Percentiles rank a stretch among this genome's conserved stretches.
Conservation (phyloP, 139 green algal genomes). For the Ettlia oleoabundans region DNA sequence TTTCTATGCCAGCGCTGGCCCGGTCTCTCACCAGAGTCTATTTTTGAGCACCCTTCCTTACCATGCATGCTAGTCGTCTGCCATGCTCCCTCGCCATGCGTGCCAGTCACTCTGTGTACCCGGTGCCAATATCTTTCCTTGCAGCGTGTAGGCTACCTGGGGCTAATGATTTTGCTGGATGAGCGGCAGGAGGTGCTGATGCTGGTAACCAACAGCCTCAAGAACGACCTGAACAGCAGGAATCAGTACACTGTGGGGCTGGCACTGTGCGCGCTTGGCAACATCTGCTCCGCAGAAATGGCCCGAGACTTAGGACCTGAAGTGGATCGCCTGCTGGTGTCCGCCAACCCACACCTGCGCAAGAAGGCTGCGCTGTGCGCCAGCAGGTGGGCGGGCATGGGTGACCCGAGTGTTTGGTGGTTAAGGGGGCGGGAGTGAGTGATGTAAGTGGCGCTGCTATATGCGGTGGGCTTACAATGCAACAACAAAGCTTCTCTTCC, state of each 20-base stretch:
- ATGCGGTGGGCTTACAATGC: too few relatives aligned
- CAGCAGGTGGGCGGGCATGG: slow-evolving; percentile 56
- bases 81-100: not conserved
- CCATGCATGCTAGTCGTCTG: too few relatives aligned
- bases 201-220: slow-evolving; percentile 99
- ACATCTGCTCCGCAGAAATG: slow-evolving; percentile 98
- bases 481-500: too few relatives aligned
- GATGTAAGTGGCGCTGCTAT: too few relatives aligned
- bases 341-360: slow-evolving; percentile 83
- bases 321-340: slow-evolving; percentile 86
- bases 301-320: slow-evolving; percentile 94
- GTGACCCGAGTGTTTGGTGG: not conserved
- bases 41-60: too few relatives aligned
- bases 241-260: slow-evolving; percentile 93
- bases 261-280: slow-evolving; percentile 93
- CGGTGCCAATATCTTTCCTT: too few relatives aligned
- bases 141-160: slow-evolving; percentile 97
- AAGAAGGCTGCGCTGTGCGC: slow-evolving; percentile 95
- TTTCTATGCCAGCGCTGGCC: too few relatives aligned
- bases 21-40: too few relatives aligned
- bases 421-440: not conserved
- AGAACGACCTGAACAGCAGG: slow-evolving; percentile 90
- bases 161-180: slow-evolving; percentile 97
- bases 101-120: too few relatives aligned
- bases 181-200: slow-evolving; percentile 99